phyloP scores from a whole-genome alignment of 805 yeast species.

The Saccharomycopsis selenospora region DNA sequence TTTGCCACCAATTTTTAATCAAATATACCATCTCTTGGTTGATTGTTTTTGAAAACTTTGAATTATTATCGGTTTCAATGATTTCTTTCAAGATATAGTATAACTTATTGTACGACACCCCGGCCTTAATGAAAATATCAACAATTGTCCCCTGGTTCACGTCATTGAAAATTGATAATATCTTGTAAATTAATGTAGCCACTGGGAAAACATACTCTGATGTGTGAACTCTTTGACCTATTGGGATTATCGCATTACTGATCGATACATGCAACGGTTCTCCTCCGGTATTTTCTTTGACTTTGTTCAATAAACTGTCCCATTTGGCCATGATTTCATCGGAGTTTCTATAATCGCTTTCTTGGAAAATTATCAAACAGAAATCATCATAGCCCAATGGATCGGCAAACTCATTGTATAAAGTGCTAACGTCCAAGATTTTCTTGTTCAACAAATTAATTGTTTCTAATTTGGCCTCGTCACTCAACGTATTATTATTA shows the following conservation, averaged over 20 bases:
- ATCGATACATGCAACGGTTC: conserved; percentile 17
- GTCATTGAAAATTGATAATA: conserved; percentile 32
- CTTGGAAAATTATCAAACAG: conserved; percentile 68
- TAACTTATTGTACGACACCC: conserved; percentile 55
- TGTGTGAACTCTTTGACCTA: conserved; percentile 59
- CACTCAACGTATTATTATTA: conserved; percentile 43
- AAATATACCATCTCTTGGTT: conserved; percentile 56
- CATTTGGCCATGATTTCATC: conserved; percentile 80
- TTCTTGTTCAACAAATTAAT: conserved; percentile 49
- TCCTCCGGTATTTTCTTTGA: conserved; percentile 27
- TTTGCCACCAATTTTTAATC: conserved; percentile 58
- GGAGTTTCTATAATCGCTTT: conserved; percentile 76
- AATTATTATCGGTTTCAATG: conserved; percentile 47
- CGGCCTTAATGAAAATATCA: conserved; percentile 56
- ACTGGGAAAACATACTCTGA: conserved; percentile 80
- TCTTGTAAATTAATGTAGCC: conserved; percentile 56
- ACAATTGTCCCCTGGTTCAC: conserved; percentile 42
- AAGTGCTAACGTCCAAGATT: conserved; percentile 64
- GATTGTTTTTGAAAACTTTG: conserved; percentile 12
- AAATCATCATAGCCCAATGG: conserved; percentile 83
- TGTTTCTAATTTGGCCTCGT: conserved; percentile 44
- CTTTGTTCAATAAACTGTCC: conserved; percentile 59
- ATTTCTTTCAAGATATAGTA: conserved; percentile 58
- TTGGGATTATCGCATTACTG: conserved; percentile 27
- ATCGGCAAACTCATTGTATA: conserved; percentile 80